Evolutionary conservation across 331 rosid genomes (phyloP).

Genomic region (Erythrophleum ivorense): DNA sequence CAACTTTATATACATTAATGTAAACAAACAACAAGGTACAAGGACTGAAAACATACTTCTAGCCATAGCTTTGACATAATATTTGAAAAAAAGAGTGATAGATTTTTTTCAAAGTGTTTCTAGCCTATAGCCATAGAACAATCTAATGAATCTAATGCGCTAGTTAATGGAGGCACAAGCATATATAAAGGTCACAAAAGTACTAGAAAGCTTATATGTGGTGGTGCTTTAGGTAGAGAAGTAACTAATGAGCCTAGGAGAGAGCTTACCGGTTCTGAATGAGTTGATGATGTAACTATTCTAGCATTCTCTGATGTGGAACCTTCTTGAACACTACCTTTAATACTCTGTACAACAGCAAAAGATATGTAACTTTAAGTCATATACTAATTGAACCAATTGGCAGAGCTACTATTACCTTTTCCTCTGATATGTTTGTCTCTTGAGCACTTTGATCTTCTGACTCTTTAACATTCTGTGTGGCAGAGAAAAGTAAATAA

Average conservation of each 20-base stretch:
- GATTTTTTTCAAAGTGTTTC: too few relatives aligned
- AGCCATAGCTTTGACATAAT: too few relatives aligned
- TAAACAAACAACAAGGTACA: too few relatives aligned
- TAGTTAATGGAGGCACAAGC: too few relatives aligned
- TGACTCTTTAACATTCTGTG: not conserved
- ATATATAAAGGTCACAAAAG: too few relatives aligned
- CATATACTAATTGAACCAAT: not conserved
- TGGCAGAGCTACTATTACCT: not conserved
- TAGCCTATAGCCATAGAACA: too few relatives aligned
- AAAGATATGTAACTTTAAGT: not conserved
- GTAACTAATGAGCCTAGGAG: not conserved
- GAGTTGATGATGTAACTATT: not conserved
- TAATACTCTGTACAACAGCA: not conserved
- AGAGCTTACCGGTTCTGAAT: not conserved
- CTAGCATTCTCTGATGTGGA: not conserved
- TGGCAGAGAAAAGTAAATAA: not conserved
- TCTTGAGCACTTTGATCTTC: not conserved
- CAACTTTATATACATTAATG: too few relatives aligned
- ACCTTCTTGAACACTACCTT: slow-evolving; percentile 7
- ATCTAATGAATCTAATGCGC: too few relatives aligned
- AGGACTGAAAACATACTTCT: too few relatives aligned
- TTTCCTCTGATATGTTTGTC: not conserved
- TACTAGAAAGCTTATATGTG: not conserved
- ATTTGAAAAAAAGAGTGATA: too few relatives aligned
- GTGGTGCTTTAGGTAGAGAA: not conserved